Evolutionary conservation across 768 basidiomycete species (phyloP).

Genomic region (Cystofilobasidium macerans): DNA sequence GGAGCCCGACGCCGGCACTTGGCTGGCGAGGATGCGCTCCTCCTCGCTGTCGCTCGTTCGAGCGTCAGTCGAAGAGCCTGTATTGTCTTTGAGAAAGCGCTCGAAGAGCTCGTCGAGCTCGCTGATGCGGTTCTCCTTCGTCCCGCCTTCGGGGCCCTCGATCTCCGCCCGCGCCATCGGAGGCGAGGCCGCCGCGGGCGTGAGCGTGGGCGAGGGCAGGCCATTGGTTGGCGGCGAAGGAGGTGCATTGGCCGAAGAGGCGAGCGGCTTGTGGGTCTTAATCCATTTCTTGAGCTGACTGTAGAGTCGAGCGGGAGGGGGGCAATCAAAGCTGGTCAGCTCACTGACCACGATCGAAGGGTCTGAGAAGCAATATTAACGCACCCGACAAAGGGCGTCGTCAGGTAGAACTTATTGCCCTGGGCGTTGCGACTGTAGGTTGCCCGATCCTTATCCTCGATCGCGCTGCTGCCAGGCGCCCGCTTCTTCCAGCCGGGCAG

Average conservation of each 20-base stretch:
- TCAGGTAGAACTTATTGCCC: slow-evolving; percentile 75
- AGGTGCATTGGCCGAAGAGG: background rate
- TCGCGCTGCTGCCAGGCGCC: slow-evolving; percentile 29
- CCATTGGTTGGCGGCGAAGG: slow-evolving; percentile 12
- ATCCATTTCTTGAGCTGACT: slow-evolving; percentile 23
- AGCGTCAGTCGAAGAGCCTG: background rate
- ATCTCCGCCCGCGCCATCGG: background rate
- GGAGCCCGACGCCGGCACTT: background rate
- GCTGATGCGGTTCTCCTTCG: slow-evolving; percentile 9
- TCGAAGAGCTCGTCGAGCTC: slow-evolving; percentile 23
- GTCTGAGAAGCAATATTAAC: slow-evolving; percentile 15
- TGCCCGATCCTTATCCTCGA: background rate
- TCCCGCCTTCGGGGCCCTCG: background rate
- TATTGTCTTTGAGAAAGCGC: slow-evolving; percentile 10
- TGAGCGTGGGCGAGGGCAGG: slow-evolving; percentile 4
- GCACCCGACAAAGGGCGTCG: slow-evolving; percentile 73
- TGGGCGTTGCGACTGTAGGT: slow-evolving; percentile 25
- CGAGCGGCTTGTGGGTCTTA: slow-evolving; percentile 10
- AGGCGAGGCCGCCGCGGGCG: background rate
- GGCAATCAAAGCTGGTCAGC: background rate
- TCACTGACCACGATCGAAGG: no score
- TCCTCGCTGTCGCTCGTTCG: background rate
- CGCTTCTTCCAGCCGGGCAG: slow-evolving; percentile 76
- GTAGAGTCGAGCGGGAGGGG: background rate
- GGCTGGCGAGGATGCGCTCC: background rate